phyloP scores from a whole-genome alignment of 23 red algal species.

The Gracilariopsis chorda region DNA sequence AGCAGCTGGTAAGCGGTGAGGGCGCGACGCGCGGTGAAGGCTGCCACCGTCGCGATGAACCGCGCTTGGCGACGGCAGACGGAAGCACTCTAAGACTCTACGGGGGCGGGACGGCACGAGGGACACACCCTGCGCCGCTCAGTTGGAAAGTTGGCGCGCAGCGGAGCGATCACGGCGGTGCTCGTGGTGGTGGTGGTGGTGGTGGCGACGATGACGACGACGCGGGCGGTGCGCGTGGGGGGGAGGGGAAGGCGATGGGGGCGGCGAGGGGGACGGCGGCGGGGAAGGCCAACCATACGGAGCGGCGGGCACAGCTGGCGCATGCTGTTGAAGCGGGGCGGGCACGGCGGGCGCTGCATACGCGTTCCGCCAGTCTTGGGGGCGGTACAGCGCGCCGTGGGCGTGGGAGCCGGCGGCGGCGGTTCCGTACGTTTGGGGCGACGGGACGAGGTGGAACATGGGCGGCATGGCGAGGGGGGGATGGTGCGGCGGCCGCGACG shows the following conservation, averaged over 20 bases:
- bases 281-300: background rate
- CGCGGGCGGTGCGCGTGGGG: background rate
- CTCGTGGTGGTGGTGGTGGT: background rate
- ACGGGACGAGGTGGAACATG: background rate
- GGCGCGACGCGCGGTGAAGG: too few species aligned
- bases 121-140: too few species aligned
- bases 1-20: too few species aligned
- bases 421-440: background rate
- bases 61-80: too few species aligned
- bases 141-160: too few species aligned
- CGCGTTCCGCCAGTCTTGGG: too few species aligned
- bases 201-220: background rate
- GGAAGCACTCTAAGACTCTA: too few species aligned
- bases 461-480: background rate
- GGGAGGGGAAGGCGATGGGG: background rate
- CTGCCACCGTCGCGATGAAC: too few species aligned
- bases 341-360: background rate
- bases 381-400: too few species aligned
- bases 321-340: background rate
- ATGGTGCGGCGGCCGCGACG: background rate
- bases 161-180: too few species aligned
- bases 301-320: background rate
- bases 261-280: background rate
- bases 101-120: too few species aligned
- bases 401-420: background rate